phyloP scores from a whole-genome alignment of 306 rosid genomes.

The Abrus precatorius region DNA sequence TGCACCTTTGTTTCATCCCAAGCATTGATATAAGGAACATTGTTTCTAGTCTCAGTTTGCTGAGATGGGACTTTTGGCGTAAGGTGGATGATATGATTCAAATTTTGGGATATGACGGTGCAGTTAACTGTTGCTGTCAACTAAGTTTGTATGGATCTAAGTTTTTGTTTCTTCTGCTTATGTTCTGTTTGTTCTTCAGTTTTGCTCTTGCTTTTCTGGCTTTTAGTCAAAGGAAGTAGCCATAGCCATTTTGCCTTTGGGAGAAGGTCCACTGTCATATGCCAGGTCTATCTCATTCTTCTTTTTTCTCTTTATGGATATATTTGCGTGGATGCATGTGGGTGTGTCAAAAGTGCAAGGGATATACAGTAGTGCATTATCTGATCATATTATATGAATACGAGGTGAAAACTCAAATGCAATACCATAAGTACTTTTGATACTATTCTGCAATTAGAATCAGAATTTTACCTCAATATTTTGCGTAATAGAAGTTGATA shows the following conservation, averaged over 20 bases:
- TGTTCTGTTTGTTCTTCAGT: constrained; percentile 45
- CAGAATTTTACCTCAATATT: no score
- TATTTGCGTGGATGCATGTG: constrained; percentile 39
- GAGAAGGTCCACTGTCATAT: constrained; percentile 38
- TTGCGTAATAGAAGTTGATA: no score
- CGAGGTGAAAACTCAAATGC: no score
- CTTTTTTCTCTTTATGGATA: background rate
- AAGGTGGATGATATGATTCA: constrained; percentile 46
- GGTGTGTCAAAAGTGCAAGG: constrained; percentile 28
- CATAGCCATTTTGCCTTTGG: constrained; percentile 32
- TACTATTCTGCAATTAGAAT: no score
- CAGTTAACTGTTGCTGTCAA: constrained; percentile 67
- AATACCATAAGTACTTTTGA: no score
- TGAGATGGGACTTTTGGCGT: constrained; percentile 42
- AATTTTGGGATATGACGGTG: constrained; percentile 50
- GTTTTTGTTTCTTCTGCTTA: constrained; percentile 58
- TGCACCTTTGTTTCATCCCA: constrained; percentile 15
- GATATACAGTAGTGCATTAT: constrained; percentile 15
- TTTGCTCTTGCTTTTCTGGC: constrained; percentile 43
- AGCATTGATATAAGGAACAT: background rate
- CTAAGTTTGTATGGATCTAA: constrained; percentile 54
- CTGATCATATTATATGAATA: background rate
- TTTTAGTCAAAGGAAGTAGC: constrained; percentile 50
- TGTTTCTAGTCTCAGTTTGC: constrained; percentile 36
- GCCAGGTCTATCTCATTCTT: constrained; percentile 36